Conservation (phyloP, 805 yeast species). For the Metschnikowia colocasiae region DNA sequence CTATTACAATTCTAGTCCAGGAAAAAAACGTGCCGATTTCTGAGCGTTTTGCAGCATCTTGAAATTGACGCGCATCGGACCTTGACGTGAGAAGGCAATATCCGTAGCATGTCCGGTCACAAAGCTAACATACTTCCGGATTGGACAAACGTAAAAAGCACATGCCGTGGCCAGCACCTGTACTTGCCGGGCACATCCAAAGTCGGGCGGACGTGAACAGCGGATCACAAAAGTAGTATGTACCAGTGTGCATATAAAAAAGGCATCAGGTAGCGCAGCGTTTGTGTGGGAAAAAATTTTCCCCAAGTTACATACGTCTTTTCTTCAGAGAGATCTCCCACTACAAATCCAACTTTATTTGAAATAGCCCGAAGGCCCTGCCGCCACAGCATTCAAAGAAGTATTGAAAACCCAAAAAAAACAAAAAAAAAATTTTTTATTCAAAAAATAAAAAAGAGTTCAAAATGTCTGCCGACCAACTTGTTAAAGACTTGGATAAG, state of each 20-base stretch:
- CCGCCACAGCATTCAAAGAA: constrained; percentile 6
- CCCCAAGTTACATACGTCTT: constrained; percentile 8
- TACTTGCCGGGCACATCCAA: not conserved
- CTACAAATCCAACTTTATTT: constrained; percentile 6
- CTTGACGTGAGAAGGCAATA: not conserved
- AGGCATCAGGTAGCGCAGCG: constrained; percentile 7
- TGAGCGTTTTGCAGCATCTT: constrained; percentile 1
- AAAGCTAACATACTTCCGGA: not conserved
- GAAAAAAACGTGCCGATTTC: not conserved
- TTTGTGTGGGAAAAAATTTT: constrained; percentile 16
- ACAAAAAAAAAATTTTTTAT: constrained; percentile 11
- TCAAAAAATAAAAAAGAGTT: constrained; percentile 16
- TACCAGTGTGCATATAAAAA: constrained; percentile 2
- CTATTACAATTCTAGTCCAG: not conserved
- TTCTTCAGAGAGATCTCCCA: constrained; percentile 20
- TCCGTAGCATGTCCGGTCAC: not conserved
- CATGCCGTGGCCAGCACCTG: not conserved
- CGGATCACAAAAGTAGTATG: not conserved
- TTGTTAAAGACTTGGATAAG: constrained; percentile 47
- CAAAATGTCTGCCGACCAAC: constrained; percentile 38
- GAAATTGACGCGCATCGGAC: not conserved
- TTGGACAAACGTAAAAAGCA: not conserved
- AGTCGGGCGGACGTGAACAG: not conserved
- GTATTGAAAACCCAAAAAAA: constrained; percentile 11
- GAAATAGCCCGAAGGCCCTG: constrained; percentile 4